Conservation (phyloP, 2,329 filamentous ascomycete species). For the Juglanconis oblonga region DNA sequence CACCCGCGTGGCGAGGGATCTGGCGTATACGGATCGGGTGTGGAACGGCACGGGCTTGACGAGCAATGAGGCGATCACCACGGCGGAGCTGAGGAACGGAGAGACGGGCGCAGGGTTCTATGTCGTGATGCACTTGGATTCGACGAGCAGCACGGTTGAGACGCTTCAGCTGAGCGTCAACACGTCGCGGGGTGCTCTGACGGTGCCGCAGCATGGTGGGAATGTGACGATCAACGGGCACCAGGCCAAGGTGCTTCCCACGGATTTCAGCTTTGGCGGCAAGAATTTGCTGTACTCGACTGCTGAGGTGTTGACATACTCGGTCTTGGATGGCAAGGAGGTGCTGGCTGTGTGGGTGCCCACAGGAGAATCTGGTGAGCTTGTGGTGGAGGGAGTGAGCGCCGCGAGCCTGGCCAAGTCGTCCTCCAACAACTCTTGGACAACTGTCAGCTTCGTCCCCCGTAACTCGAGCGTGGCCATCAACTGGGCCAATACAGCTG, state of each 20-base stretch:
- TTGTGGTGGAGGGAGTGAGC: constrained; percentile 41
- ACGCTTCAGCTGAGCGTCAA: constrained; percentile 53
- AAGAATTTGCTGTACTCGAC: constrained; percentile 53
- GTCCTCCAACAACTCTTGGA: constrained; percentile 37
- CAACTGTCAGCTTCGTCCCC: constrained; percentile 38
- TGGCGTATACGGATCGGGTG: constrained; percentile 52
- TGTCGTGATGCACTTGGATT: constrained; percentile 52
- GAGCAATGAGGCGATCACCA: constrained; percentile 48
- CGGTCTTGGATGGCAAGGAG: constrained; percentile 43
- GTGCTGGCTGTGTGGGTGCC: constrained; percentile 52
- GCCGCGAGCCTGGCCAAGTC: constrained; percentile 30
- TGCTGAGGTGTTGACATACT: constrained; percentile 51
- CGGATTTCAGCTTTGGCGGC: constrained; percentile 54
- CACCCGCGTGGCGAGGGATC: constrained; percentile 53
- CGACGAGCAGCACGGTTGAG: constrained; percentile 47
- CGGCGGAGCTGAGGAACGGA: constrained; percentile 57
- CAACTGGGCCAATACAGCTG: constrained; percentile 46
- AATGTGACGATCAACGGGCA: constrained; percentile 55
- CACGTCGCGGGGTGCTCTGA: constrained; percentile 53
- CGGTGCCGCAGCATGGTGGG: constrained; percentile 48
- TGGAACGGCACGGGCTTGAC: constrained; percentile 46
- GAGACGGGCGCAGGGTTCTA: constrained; percentile 58
- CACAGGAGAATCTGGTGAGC: constrained; percentile 52
- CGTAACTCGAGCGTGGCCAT: constrained; percentile 39
- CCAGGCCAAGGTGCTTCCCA: constrained; percentile 59